Base-by-base conservation (phyloP, 352 stramenopile genomes). In the Phytophthora podocarpi region DNA sequence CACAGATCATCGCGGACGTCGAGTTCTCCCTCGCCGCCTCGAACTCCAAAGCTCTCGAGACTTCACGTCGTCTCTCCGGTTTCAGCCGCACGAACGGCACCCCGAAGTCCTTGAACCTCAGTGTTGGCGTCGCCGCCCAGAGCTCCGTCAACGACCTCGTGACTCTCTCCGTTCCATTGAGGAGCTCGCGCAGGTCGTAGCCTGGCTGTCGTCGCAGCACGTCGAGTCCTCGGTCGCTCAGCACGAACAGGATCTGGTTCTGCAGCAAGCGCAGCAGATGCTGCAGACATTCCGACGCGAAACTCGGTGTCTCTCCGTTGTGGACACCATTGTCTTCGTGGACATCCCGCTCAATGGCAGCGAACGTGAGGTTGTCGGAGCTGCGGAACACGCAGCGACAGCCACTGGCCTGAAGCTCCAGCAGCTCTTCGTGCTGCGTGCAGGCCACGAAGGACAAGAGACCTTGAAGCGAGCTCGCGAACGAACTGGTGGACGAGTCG, bases 181-280 rank as follows among this genome's bases (percentile, higher is more conserved):
- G 46, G 12, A 90, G 73, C 45, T 90, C 76, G n/a, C 83, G 80
- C 16, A 92, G 66, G 30, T 92, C 83, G 54, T 92, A 92, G 0
- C 76, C 64, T 31, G 82, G 79, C 46, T 89, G 79, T 23, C 64
- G 66, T 10, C 75, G 67, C 8, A 91, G 67, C 24, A 89, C 78
- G 36, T 89, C 76, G 18, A 91, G 76, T 18, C 80, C 79, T 31
- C 72, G 70, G 30, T 82, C 67, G 23, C 70, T 91, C 50, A 91
- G 59, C 35, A 89, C 66, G 23, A 89, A 81, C 26, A 84, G 69
- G 55, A 91, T 85, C 31, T 88, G 80, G 23, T 67, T 52, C 42
- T 85, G 76, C 45, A 91, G 61, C 28, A 88, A 55, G 5, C 58
- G 56, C 21, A 89, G 53, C 32, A 89, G 43, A 5, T 83, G 77